Evolutionary conservation across 495 filamentous ascomycete genomes (phyloP).

Genomic region (Alectoria sarmentosa): DNA sequence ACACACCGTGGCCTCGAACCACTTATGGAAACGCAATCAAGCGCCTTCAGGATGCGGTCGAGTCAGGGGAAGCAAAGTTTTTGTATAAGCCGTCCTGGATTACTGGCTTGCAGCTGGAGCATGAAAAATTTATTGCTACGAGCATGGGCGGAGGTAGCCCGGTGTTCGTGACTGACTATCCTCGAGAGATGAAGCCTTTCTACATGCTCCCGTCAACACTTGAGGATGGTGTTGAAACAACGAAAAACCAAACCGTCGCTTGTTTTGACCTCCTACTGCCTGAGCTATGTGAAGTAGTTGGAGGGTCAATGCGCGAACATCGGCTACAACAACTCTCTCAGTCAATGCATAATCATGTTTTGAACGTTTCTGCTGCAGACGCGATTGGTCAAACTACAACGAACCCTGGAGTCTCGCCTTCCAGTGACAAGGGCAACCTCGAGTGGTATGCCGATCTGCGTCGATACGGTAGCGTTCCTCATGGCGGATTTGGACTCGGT

Average conservation of each 20-base stretch:
- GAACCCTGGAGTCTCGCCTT: conserved; percentile 2
- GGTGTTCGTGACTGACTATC: conserved; percentile 92
- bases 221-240: background rate
- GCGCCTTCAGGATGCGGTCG: conserved; percentile 53
- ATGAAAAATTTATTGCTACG: conserved; percentile 82
- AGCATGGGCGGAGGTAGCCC: conserved; percentile 61
- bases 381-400: background rate
- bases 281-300: conserved; percentile 80
- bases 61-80: conserved; percentile 48
- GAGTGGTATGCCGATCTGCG: conserved; percentile 95
- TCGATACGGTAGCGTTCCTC: conserved; percentile 88
- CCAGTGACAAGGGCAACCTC: conserved; percentile 45
- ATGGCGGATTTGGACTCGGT: conserved; percentile 91
- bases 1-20: conserved; percentile 67
- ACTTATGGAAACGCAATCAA: conserved; percentile 77
- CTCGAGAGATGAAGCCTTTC: conserved; percentile 80
- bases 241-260: conserved; percentile 56
- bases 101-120: conserved; percentile 78
- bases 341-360: conserved; percentile 57
- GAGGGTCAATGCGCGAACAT: conserved; percentile 91
- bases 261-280: conserved; percentile 96
- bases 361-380: conserved; percentile 4
- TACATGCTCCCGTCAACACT: conserved; percentile 70
- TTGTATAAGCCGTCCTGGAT: conserved; percentile 60
- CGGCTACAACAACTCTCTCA: conserved; percentile 60